Conservation (phyloP, 306 rosid genomes). For the Sindora glabra region DNA sequence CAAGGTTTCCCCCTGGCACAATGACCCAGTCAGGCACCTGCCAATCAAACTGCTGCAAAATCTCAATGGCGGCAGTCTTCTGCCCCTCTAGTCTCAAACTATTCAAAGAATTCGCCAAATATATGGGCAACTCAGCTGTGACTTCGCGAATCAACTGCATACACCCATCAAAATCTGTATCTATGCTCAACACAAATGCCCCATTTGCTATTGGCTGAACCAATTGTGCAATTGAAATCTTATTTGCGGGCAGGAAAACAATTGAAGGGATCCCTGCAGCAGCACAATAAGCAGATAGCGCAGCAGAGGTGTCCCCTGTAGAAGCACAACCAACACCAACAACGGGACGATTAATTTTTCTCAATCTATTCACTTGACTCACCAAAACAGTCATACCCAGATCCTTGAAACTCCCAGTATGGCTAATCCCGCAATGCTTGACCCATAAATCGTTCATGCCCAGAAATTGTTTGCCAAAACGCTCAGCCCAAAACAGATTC, state of each 20-base stretch:
- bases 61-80: constrained; percentile 52
- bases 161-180: constrained; percentile 52
- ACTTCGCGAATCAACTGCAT: constrained; percentile 52
- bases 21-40: constrained; percentile 55
- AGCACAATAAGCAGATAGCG: constrained; percentile 35
- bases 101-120: constrained; percentile 51
- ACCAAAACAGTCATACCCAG: constrained; percentile 44
- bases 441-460: constrained; percentile 46
- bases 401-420: constrained; percentile 42
- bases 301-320: constrained; percentile 42
- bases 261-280: constrained; percentile 32
- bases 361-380: constrained; percentile 37
- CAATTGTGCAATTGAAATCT: constrained; percentile 30
- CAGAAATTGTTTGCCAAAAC: constrained; percentile 32
- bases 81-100: constrained; percentile 49
- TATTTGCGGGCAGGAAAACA: constrained; percentile 30
- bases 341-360: constrained; percentile 35
- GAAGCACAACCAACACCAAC: constrained; percentile 43
- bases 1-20: constrained; percentile 39
- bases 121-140: constrained; percentile 44
- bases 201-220: constrained; percentile 44
- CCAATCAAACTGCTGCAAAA: constrained; percentile 53
- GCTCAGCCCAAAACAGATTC: constrained; percentile 49
- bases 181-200: constrained; percentile 36
- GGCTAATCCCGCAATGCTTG: constrained; percentile 41